Conservation (phyloP, 2,329 filamentous ascomycete genomes). For the Curvularia sp. region DNA sequence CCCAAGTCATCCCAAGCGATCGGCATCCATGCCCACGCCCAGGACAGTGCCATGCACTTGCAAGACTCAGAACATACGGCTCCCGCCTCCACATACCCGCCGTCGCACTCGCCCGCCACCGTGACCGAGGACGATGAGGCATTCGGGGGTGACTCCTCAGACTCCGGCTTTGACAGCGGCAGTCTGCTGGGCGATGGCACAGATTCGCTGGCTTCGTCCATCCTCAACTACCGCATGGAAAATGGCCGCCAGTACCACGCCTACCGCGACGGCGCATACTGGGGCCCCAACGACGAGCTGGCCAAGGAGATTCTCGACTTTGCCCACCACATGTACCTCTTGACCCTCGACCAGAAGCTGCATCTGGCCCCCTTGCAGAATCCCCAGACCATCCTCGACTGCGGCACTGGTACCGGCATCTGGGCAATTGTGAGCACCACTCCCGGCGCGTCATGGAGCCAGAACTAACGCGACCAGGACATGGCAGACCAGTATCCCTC, state of each 20-base stretch:
- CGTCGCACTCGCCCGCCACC: neutral
- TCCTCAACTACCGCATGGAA: slow-evolving; percentile 47
- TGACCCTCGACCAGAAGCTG: slow-evolving; percentile 45
- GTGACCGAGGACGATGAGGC: slow-evolving; percentile 11
- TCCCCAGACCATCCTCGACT: slow-evolving; percentile 43
- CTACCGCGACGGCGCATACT: slow-evolving; percentile 48
- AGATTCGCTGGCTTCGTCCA: slow-evolving; percentile 46
- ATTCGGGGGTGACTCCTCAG: slow-evolving; percentile 31
- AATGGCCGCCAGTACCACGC: slow-evolving; percentile 50
- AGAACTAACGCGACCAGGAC: slow-evolving; percentile 17
- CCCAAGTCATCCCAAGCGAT: slow-evolving; percentile 22
- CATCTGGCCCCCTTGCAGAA: slow-evolving; percentile 43
- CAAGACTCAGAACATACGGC: slow-evolving; percentile 19
- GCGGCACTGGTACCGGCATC: slow-evolving; percentile 49
- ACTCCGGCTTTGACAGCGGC: slow-evolving; percentile 49
- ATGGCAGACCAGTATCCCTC: slow-evolving; percentile 42
- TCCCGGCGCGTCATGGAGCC: neutral
- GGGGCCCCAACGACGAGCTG: slow-evolving; percentile 54
- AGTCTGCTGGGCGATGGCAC: slow-evolving; percentile 47
- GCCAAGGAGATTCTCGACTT: slow-evolving; percentile 56
- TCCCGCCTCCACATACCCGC: neutral
- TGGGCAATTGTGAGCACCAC: slow-evolving; percentile 43
- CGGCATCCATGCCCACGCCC: slow-evolving; percentile 24
- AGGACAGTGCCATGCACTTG: slow-evolving; percentile 35
- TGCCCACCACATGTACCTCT: slow-evolving; percentile 50